Evolutionary conservation across 805 yeast species (phyloP).

Genomic region (Teunomyces stri): DNA sequence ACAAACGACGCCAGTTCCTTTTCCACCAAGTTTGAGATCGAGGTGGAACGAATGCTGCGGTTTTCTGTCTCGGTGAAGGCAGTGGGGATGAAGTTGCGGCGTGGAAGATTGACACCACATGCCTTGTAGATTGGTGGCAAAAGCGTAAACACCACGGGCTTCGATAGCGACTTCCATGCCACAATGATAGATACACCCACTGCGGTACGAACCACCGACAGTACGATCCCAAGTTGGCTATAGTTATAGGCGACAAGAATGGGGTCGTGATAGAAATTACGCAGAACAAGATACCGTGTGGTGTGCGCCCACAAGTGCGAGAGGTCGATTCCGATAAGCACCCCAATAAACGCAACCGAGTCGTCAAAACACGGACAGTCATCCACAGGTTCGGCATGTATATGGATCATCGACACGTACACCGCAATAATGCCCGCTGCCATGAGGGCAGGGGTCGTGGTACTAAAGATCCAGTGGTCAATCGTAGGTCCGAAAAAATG

Average conservation of each 20-base stretch:
- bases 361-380: conserved; percentile 97
- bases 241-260: conserved; percentile 42
- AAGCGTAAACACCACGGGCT: conserved; percentile 57
- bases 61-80: conserved; percentile 33
- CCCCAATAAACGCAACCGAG: conserved; percentile 89
- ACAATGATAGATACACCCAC: conserved; percentile 64
- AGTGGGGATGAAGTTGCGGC: conserved; percentile 36
- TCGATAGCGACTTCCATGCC: conserved; percentile 72
- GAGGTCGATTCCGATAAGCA: conserved; percentile 71
- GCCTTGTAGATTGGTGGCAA: conserved; percentile 58
- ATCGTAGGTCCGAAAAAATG: conserved; percentile 35
- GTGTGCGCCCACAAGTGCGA: conserved; percentile 50
- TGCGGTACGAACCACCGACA: conserved; percentile 46
- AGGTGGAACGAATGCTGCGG: conserved; percentile 36
- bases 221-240: conserved; percentile 40
- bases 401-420: conserved; percentile 52
- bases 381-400: conserved; percentile 83
- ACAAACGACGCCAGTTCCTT: conserved; percentile 8
- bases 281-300: conserved; percentile 24
- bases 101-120: conserved; percentile 37
- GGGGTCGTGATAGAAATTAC: conserved; percentile 22
- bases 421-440: conserved; percentile 36
- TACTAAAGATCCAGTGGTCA: conserved; percentile 44
- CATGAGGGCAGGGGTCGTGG: conserved; percentile 25
- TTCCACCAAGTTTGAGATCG: conserved; percentile 34